Base-by-base conservation (phyloP, 768 basidiomycete species). In the Dendrothele bispora region DNA sequence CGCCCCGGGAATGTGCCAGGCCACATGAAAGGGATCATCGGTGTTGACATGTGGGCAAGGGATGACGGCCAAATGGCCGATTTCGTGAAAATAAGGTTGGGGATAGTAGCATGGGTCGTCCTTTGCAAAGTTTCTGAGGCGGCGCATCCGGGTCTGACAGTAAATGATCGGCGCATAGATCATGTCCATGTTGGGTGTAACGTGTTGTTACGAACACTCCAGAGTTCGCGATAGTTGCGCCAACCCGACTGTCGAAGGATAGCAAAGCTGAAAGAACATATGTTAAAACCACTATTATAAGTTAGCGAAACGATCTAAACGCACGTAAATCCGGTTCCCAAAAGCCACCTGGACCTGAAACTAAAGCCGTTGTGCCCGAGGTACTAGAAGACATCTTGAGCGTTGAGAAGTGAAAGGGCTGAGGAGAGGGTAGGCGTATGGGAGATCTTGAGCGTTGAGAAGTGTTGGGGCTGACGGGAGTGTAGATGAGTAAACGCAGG, bases 141-240 rank as follows among this genome's bases (percentile, higher is more conserved):
- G 36, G 7, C 37, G 39, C 39, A 40, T 12, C 6, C 21, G 21
- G 6, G 21, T 40, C 7, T 12, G 5, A 18, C 39, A 40, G 20
- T 7, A 6, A 8, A 8, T 6, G 8, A 40, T 25, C 22, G 39
- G 39, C 10, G 39, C 39, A 40, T 40, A 25, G 21, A 24, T 17
- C 12, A 40, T 8, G 24, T 25, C 22, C 22, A 38, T 35, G 24
- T 48, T 48, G 21, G 46, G n/a, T n/a, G n/a, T n/a, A n/a, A n/a
- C n/a, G 46, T 15, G 46, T 22, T 25, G 46, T 48, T n/a, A 48
- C 37, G 20, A 38, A 39, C 7, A 48, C 15, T 4, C 37, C 26
- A 18, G 27, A 2, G 7, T 2, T 12, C 12, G 7, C 10, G 5
- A 34, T 35, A 1, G 11, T 18, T 7, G 37, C 7, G n/a, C 18